A percentile compares a stretch with the other conserved stretches of the same genome.
Evolutionary conservation across 768 basidiomycete species (phyloP).

Genomic region (Trametes cingulata): DNA sequence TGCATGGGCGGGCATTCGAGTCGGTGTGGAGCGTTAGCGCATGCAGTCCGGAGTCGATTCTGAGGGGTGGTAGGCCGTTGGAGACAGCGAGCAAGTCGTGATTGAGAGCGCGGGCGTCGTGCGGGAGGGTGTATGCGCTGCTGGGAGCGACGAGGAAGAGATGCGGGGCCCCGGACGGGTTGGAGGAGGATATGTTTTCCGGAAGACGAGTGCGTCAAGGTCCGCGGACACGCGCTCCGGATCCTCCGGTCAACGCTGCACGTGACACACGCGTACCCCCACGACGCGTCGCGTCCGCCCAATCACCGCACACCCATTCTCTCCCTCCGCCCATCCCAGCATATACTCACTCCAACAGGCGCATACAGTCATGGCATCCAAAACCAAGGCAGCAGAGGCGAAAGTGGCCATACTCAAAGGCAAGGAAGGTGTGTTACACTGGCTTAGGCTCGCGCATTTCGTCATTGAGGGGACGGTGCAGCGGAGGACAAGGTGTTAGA

Average conservation of each 20-base stretch:
- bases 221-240: neutral
- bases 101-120: neutral
- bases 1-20: constrained; percentile 65
- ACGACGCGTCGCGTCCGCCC: constrained; percentile 1
- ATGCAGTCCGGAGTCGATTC: neutral
- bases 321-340: neutral
- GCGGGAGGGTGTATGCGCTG: neutral
- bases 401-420: constrained; percentile 60
- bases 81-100: neutral
- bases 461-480: constrained; percentile 27
- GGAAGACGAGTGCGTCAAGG: neutral
- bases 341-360: neutral
- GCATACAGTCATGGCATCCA: constrained; percentile 20
- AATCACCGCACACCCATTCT: neutral
- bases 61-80: neutral
- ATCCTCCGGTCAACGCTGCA: neutral
- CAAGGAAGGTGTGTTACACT: constrained; percentile 54
- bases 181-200: neutral
- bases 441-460: neutral
- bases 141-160: neutral
- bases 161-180: constrained; percentile 7
- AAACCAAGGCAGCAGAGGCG: constrained; percentile 30
- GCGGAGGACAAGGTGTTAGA: constrained; percentile 77
- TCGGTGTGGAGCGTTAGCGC: constrained; percentile 7
- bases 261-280: constrained; percentile 1